Base-by-base conservation (phyloP, 441 rosid genomes). In the Kokia cookei region DNA sequence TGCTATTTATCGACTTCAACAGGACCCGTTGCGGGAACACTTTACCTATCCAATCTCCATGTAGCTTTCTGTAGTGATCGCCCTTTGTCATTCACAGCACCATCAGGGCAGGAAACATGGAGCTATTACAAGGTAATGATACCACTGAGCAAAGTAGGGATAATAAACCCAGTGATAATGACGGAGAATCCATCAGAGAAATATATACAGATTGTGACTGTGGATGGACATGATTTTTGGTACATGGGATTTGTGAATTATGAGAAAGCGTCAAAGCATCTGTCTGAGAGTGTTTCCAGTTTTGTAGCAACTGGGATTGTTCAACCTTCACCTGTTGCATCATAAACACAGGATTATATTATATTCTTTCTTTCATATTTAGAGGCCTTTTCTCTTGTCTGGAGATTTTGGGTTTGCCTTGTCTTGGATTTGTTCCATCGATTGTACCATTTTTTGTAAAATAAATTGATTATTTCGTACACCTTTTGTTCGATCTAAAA, bases 171-270 rank as follows among this genome's bases (percentile, higher is more conserved):
- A 0, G 87, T 86, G 63, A 14, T 77, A 2, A 82, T 79, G 88
- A 83, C 73, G 77, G 92, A 83, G 54, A 78, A 79, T 27, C 81
- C 81, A 29, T 82, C 87, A 4, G 91, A 88, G 79, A 86, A 78
- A 58, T 88, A 88, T 81, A 75, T 90, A 26, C 89, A 86, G 84
- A 62, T 90, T 5, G 79, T 78, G n/a, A 87, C 91, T 0, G 29
- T 86, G 64, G 93, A 89, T 54, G 89, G 85, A 0, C 93, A 89
- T 53, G 87, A 86, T 35, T 89, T 89, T 80, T 89, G 91, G 93
- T 89, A 81, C 68, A 89, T 87, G 91, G 91, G 93, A 2, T 85
- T 89, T 64, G 87, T 86, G 69, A 85, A 81, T 73, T 82, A 75
- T 48, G 90, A 87, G 54, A 89, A 89, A 79, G 93, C 93, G 19